Evolutionary conservation across 345 rosid genomes (phyloP), one percentile per base, ranked within the genome.

Genomic region (Hibiscus tridactylites): DNA sequence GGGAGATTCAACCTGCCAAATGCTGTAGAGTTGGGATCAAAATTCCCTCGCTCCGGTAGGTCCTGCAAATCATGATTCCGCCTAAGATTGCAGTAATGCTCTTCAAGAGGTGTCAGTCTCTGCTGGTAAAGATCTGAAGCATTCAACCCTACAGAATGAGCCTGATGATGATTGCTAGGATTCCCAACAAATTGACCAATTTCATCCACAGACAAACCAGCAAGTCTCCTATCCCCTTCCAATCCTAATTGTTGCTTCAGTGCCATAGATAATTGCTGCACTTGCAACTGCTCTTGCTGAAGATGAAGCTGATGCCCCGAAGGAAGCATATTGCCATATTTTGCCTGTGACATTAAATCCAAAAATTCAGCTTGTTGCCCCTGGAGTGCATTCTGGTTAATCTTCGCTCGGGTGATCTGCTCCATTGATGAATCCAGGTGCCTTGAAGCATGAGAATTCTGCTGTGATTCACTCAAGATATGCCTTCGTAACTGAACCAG

Each of bases 381-480:
- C 50, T 5, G 78, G 19, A 65, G 77, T 46, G 79, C 73, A 72
- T 52, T 67, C 47, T 61, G 75, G 64, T 76, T 75, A 62, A 76
- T 53, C 61, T 82, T 82, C 21, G 81, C 78, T 78, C 73, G 83
- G 52, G 75, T 77, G n/a, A 78, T 75, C 68, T 85, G 84, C 78
- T 82, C 85, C 71, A 77, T 17, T 5, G 81, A 75, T 5, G 78
- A 78, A 62, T 78, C 77, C 31, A 42, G 57, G 73, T 80, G 83
- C 75, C 81, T 64, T 58, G 79, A 59, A 75, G 66, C 39, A 64
- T 71, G 77, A 31, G 76, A 28, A 37, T 63, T 74, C 59, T 70
- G 85, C 54, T 78, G 83, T 65, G 79, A 37, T 68, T 84, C 85
- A 65, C 50, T 73, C 46, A 70, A 60, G 67, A 76, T 73, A 44